A percentile compares a stretch with the other conserved stretches of the same genome.
phyloP scores from a whole-genome alignment of 352 stramenopile species.

The Saprolegnia diclina region DNA sequence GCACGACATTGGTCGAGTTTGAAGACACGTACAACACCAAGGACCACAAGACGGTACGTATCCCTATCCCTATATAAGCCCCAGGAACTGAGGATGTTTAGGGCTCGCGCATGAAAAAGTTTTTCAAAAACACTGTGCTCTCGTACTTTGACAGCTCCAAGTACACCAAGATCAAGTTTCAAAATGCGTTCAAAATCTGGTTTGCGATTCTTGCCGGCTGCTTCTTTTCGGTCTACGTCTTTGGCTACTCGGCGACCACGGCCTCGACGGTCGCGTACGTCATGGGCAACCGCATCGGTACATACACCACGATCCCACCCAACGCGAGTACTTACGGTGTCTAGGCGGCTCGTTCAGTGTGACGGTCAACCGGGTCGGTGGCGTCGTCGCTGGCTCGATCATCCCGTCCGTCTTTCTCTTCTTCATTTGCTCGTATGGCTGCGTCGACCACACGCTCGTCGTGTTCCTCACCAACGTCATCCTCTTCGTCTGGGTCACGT shows the following conservation, averaged over 20 bases:
- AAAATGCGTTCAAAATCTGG: slow-evolving; percentile 52
- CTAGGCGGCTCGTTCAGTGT: slow-evolving; percentile 62
- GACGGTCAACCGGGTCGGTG: slow-evolving; percentile 75
- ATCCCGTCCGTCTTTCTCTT: slow-evolving; percentile 81
- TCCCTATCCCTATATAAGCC: too few relatives aligned
- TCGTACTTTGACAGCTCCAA: slow-evolving; percentile 43
- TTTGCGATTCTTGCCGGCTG: slow-evolving; percentile 57
- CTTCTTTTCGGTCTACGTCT: slow-evolving; percentile 69
- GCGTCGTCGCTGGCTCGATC: slow-evolving; percentile 72
- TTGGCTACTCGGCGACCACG: slow-evolving; percentile 63
- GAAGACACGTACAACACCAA: slow-evolving; percentile 61
- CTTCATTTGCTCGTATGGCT: slow-evolving; percentile 69
- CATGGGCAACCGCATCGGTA: slow-evolving; percentile 70
- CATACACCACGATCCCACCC: too few relatives aligned
- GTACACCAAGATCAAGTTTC: slow-evolving; percentile 38
- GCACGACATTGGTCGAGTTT: slow-evolving; percentile 66
- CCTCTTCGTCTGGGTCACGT: slow-evolving; percentile 65
- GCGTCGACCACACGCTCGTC: slow-evolving; percentile 35
- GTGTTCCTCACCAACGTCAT: slow-evolving; percentile 43
- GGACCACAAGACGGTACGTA: slow-evolving; percentile 35
- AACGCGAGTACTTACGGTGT: too few relatives aligned
- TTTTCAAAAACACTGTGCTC: slow-evolving; percentile 43
- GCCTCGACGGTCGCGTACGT: slow-evolving; percentile 61
- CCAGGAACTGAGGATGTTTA: background rate
- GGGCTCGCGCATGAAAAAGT: slow-evolving; percentile 42